Base-by-base conservation (phyloP, 108 stramenopile species). In the Skeletonema grethae region DNA sequence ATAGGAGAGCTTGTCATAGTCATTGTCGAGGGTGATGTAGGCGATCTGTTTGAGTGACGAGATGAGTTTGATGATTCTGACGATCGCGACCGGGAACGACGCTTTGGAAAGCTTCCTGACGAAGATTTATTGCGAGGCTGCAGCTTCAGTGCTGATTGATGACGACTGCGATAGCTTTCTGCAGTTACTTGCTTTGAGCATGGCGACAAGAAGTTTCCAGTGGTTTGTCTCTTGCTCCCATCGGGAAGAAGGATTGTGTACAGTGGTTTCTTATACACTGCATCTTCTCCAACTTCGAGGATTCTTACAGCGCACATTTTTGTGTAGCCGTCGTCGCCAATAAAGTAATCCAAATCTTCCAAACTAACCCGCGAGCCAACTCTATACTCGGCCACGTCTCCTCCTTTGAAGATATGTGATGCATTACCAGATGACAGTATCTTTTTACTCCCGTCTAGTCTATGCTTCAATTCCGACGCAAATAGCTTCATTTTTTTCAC, bases 31-130 rank as follows among this genome's bases (percentile, higher is more conserved):
- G 31, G 31, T 31, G n/a, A 28, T 28, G 6, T 34, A 34, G 3
- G 32, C 8, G 50, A 24, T 15, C n/a, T 48, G n/a, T 5, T 18
- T 18, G 46, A 48, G 46, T 18, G 46, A 48, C 18, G 46, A 48
- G 46, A 48, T 18, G 46, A 48, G 18, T 18, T 48, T 48, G 46
- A 45, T 45, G 43, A 48, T 48, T 48, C 46, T 18, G 46, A n/a
- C 46, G 46, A 48, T 48, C 46, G 18, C 6, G 46, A 48, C 46
- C 46, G 46, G 18, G 46, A 48, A 16, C 46, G 46, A 18, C 6
- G 18, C 18, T 18, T 48, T 18, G 46, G 22, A 20, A 22, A 53
- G 7, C 20, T 22, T 0, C 50, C 3, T 0, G 50, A 53, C 6
- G 50, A 53, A 24, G 22, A 24, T 53, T 8, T 53, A 22, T 53